Conservation (phyloP, 192 early-diverging fungal genomes). For the Piromyces finnis region DNA sequence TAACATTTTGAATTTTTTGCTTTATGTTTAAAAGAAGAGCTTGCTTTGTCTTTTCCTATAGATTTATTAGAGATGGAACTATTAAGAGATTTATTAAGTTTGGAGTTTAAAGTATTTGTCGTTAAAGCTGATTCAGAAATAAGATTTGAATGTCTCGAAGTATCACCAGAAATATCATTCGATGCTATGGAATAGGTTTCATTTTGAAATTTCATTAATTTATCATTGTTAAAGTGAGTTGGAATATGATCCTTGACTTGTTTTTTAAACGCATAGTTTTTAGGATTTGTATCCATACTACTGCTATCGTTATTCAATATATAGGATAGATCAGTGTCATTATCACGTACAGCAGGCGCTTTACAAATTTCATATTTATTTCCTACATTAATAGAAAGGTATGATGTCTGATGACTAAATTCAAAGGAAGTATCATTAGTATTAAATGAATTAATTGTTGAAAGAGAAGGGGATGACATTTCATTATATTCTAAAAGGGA, state of each 20-base stretch:
- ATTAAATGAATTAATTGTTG: neutral
- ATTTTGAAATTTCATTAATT: neutral
- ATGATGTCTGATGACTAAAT: too few relatives aligned
- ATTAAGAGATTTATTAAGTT: too few relatives aligned
- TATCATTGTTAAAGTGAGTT: neutral
- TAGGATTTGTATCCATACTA: neutral
- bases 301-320: neutral
- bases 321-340: neutral
- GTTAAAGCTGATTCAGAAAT: too few relatives aligned
- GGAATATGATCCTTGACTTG: neutral
- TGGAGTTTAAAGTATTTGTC: too few relatives aligned
- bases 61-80: too few relatives aligned
- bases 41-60: too few relatives aligned
- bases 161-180: neutral
- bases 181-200: neutral
- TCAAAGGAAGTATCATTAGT: too few relatives aligned
- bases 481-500: neutral
- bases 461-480: neutral
- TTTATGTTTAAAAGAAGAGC: too few relatives aligned
- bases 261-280: neutral
- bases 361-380: neutral
- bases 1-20: too few relatives aligned
- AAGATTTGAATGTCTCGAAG: too few relatives aligned
- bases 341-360: too few relatives aligned
- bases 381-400: too few relatives aligned